Percentiles rank a stretch among this genome's conserved stretches.
Evolutionary conservation across 306 rosid species (phyloP).

Genomic region (Rosa persica): DNA sequence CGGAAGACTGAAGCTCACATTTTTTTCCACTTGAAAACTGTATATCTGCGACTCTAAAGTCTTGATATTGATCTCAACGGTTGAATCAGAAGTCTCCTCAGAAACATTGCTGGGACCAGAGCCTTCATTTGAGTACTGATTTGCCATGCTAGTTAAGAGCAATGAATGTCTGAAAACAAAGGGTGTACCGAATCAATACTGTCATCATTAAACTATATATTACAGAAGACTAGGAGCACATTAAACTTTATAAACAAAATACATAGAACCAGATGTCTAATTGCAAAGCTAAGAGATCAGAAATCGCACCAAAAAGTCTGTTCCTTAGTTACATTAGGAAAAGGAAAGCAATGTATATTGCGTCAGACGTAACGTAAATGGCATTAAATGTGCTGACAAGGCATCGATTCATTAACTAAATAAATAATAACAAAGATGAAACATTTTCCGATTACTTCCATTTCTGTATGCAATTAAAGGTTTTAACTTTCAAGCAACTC

Average conservation of each 20-base stretch:
- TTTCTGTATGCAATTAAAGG: background rate
- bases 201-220: background rate
- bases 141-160: constrained; percentile 61
- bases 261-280: background rate
- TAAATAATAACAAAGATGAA: background rate
- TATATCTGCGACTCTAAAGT: constrained; percentile 78
- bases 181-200: constrained; percentile 23
- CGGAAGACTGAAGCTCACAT: constrained; percentile 42
- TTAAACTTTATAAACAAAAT: background rate
- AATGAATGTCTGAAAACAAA: constrained; percentile 21
- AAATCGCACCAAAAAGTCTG: background rate
- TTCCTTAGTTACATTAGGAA: background rate
- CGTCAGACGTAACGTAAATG: background rate
- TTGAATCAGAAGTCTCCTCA: constrained; percentile 57
- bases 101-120: constrained; percentile 49
- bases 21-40: constrained; percentile 74
- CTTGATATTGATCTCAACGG: constrained; percentile 81
- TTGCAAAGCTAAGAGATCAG: background rate
- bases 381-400: background rate
- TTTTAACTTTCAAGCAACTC: background rate
- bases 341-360: background rate
- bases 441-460: background rate
- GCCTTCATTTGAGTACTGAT: constrained; percentile 59
- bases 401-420: background rate
- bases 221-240: background rate